Evolutionary conservation across 306 rosid species (phyloP).

Genomic region (Inga laurina): DNA sequence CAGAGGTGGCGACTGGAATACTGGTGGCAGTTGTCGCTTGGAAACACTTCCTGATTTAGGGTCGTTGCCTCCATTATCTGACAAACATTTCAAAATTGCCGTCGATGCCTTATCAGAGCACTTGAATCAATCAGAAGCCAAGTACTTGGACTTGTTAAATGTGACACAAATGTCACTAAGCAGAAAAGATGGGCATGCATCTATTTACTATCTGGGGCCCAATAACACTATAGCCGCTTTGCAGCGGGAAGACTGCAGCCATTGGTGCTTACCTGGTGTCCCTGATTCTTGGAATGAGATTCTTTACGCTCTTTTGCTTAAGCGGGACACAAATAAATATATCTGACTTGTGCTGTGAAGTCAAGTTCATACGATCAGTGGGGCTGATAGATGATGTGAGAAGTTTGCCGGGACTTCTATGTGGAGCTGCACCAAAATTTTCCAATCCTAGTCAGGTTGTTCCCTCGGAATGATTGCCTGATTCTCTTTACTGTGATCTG

Average conservation of each 20-base stretch:
- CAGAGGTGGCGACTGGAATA: conserved; percentile 87
- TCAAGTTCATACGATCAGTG: background rate
- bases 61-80: conserved; percentile 37
- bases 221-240: conserved; percentile 50
- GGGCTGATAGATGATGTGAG: background rate
- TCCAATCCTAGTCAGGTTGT: background rate
- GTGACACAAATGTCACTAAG: conserved; percentile 67
- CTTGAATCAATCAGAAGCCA: conserved; percentile 36
- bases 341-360: conserved; percentile 30
- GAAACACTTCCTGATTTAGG: conserved; percentile 76
- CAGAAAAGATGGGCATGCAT: conserved; percentile 87
- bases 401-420: conserved; percentile 18
- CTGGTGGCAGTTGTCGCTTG: conserved; percentile 83
- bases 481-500: conserved; percentile 31
- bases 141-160: conserved; percentile 62
- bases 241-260: conserved; percentile 89
- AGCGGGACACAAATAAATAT: conserved; percentile 38
- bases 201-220: conserved; percentile 65
- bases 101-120: conserved; percentile 49
- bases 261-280: conserved; percentile 96
- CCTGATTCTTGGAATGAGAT: conserved; percentile 94
- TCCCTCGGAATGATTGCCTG: conserved; percentile 20
- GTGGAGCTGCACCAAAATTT: conserved; percentile 16
- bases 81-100: conserved; percentile 46
- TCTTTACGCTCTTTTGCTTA: conserved; percentile 71